These are phyloP conservation scores for Lepidopterella palustris DNA, from an alignment of 495 filamentous ascomycete genomes.

Conservation along the genomic window DNA sequence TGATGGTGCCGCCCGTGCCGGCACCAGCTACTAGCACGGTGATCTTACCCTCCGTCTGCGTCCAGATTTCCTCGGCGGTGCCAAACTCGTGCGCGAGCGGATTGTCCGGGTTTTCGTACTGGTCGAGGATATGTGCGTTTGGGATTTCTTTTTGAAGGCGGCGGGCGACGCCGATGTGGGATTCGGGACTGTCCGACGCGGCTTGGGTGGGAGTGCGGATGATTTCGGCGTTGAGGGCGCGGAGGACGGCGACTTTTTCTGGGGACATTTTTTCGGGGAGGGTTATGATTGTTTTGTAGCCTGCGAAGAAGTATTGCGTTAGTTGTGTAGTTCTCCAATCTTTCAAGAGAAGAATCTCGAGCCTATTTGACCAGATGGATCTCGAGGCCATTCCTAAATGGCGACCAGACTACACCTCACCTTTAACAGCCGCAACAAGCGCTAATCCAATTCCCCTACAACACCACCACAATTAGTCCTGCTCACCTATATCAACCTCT, in stretches of 20 bases:
- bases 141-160: conserved; percentile 91
- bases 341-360: too few species aligned
- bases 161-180: conserved; percentile 89
- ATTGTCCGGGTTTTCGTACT: conserved; percentile 90
- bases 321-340: too few species aligned
- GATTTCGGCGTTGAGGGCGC: conserved; percentile 91
- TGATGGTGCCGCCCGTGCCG: conserved; percentile 93
- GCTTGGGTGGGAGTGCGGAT: conserved; percentile 96
- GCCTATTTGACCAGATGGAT: too few species aligned
- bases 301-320: too few species aligned
- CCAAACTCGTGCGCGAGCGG: conserved; percentile 90
- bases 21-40: conserved; percentile 85
- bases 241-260: conserved; percentile 92
- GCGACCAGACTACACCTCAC: conserved; percentile 35
- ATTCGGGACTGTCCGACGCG: conserved; percentile 88
- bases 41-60: conserved; percentile 77
- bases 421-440: conserved; percentile 89
- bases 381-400: too few species aligned
- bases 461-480: conserved; percentile 33
- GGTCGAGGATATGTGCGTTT: conserved; percentile 93
- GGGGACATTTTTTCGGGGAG: conserved; percentile 99
- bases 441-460: conserved; percentile 77
- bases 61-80: conserved; percentile 95
- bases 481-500: not conserved
- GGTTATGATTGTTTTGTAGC: conserved; percentile 97